Evolutionary conservation across 805 yeast species (phyloP), one percentile per base, ranked within the genome.

Genomic region (Wickerhamiella hasegawae): DNA sequence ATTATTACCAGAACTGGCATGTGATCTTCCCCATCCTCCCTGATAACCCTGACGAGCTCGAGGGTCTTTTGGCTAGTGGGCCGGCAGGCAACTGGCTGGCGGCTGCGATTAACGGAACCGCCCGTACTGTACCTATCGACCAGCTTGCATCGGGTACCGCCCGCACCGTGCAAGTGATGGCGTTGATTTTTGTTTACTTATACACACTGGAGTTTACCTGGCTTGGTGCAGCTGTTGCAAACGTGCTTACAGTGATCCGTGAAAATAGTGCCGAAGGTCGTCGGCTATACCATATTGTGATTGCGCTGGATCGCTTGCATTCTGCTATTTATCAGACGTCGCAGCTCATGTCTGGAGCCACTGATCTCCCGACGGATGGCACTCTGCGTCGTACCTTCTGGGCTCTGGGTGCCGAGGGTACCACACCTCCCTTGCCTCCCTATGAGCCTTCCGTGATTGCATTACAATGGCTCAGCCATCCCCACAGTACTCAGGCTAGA

Each of bases 1-100:
- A 41, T 24, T 60, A 60, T 40, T 60, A 59, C 44, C 47, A 51
- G 36, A 43, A 45, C 25, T 46, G 57, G 33, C 65, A 61, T 41
- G 59, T 60, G 8, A 44, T 52, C 18, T 45, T 59, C 36, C 65
- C 66, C 6, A 36, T 60, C 17, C 48, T 60, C 27, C 60, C 60
- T 4, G 55, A 57, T 21, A 45, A 52, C 19, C 45, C 51, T 18
- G 45, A 49, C 12, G 51, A 48, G 35, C 49, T 58, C 20, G 44
- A 52, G 29, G 41, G 45, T 5, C 42, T 54, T 18, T 41, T 61
- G 27, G 25, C 36, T 46, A 23, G 35, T 3, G 16, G 16, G 8
- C 1, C 33, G 11, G 23, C 27, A 14, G 24, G 32, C 31, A 25
- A 15, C 3, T 32, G 36, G 52, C 40, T 42, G 52, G 37, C 29